Percentiles rank a stretch among this genome's conserved stretches.
These are phyloP conservation scores for Grosmannia serpens DNA, from an alignment of 2,329 filamentous ascomycete species.

Conservation along the genomic window DNA sequence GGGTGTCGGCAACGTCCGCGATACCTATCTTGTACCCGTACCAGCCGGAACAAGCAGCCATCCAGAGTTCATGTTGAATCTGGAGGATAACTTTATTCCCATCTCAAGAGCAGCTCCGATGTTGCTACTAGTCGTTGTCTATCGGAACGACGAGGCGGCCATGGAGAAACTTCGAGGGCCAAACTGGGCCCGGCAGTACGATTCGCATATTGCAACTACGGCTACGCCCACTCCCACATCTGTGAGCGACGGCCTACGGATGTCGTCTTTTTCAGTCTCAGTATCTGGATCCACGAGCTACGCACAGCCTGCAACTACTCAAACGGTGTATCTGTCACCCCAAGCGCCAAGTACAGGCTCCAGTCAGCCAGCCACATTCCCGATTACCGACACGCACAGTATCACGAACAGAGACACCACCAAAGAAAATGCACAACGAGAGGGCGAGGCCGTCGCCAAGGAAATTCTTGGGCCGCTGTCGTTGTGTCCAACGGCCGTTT, in stretches of 20 bases:
- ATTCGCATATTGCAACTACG: conserved; percentile 16
- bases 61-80: conserved; percentile 77
- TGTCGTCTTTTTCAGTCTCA: background rate
- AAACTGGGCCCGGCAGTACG: conserved; percentile 19
- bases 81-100: conserved; percentile 75
- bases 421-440: conserved; percentile 6
- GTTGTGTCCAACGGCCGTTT: conserved; percentile 52
- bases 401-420: background rate
- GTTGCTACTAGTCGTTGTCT: conserved; percentile 75
- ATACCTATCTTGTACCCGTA: conserved; percentile 85
- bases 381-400: background rate
- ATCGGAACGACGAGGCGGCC: conserved; percentile 46
- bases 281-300: background rate
- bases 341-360: background rate
- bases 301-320: background rate
- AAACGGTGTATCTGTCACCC: background rate
- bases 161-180: conserved; percentile 25
- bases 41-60: conserved; percentile 57
- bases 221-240: background rate
- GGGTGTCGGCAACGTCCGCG: conserved; percentile 62
- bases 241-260: background rate
- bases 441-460: conserved; percentile 9
- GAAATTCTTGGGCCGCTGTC: conserved; percentile 39
- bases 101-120: conserved; percentile 60
- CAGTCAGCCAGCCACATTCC: background rate